phyloP scores from a whole-genome alignment of 2,329 filamentous ascomycete species.

The Penicillium sp. region DNA sequence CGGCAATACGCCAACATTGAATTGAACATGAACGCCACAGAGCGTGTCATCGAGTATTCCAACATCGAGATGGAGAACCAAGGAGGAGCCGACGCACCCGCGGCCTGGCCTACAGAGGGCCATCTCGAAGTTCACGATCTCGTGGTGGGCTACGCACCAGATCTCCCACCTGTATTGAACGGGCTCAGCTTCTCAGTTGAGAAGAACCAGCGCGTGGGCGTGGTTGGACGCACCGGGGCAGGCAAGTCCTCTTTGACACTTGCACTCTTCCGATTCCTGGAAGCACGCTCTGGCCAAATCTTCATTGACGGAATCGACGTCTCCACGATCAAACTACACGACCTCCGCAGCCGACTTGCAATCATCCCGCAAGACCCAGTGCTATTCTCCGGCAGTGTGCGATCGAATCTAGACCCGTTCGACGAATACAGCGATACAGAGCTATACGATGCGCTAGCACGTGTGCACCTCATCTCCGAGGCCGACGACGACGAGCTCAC shows the following conservation, averaged over 20 bases:
- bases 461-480: conserved; percentile 60
- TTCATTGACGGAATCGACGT: conserved; percentile 49
- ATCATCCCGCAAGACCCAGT: conserved; percentile 85
- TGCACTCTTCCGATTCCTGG: conserved; percentile 34
- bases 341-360: conserved; percentile 70
- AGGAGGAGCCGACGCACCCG: conserved; percentile 26
- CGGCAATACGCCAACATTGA: conserved; percentile 70
- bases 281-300: conserved; percentile 28
- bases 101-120: conserved; percentile 53
- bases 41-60: conserved; percentile 56
- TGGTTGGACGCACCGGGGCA: conserved; percentile 37
- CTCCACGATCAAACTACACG: conserved; percentile 47
- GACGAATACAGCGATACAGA: conserved; percentile 67
- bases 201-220: conserved; percentile 32
- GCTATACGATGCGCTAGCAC: conserved; percentile 66
- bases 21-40: conserved; percentile 45
- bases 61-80: conserved; percentile 37
- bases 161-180: conserved; percentile 53
- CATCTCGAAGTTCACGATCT: conserved; percentile 71
- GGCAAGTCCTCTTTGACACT: conserved; percentile 38
- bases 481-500: conserved; percentile 62
- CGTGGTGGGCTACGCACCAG: conserved; percentile 69
- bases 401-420: conserved; percentile 76
- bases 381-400: conserved; percentile 75
- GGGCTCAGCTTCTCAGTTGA: conserved; percentile 27